These are phyloP conservation scores for Aureobasidium lini DNA, from an alignment of 2,329 filamentous ascomycete genomes.

Conservation along the genomic window DNA sequence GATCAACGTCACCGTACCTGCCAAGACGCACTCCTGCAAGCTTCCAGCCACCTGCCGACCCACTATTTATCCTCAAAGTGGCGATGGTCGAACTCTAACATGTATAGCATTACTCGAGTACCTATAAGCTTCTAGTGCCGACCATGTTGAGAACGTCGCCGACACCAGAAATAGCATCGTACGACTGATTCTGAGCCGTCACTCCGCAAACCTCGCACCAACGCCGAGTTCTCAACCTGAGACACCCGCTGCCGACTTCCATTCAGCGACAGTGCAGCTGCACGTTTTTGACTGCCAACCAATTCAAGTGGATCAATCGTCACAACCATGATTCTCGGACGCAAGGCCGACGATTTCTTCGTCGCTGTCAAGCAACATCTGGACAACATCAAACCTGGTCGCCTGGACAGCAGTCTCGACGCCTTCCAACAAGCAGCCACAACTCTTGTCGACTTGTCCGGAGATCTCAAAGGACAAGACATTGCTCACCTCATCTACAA, in stretches of 20 bases:
- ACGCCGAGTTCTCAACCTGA: not conserved
- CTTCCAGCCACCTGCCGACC: not conserved
- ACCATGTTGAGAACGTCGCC: not conserved
- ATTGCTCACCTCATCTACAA: slow-evolving; percentile 9
- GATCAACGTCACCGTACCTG: slow-evolving; percentile 3
- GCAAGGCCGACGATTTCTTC: slow-evolving; percentile 5
- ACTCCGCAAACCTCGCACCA: not conserved
- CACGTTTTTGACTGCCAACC: not conserved
- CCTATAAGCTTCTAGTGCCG: not conserved
- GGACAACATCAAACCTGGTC: not conserved
- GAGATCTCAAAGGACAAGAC: not conserved
- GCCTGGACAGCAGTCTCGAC: not conserved
- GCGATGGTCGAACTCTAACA: not conserved
- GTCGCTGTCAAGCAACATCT: slow-evolving; percentile 5
- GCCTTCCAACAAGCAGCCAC: slow-evolving; percentile 1
- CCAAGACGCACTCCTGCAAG: not conserved
- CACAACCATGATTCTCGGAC: not conserved
- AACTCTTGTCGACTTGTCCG: slow-evolving; percentile 5
- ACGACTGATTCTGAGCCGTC: not conserved
- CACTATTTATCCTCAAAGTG: not conserved
- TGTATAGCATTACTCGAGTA: not conserved
- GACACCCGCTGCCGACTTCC: not conserved
- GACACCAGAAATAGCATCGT: not conserved
- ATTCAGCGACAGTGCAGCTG: not conserved
- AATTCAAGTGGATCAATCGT: not conserved